These are phyloP conservation scores for Trypanosoma melophagium DNA, from an alignment of 208 protist genomes.

Conservation along the genomic window DNA sequence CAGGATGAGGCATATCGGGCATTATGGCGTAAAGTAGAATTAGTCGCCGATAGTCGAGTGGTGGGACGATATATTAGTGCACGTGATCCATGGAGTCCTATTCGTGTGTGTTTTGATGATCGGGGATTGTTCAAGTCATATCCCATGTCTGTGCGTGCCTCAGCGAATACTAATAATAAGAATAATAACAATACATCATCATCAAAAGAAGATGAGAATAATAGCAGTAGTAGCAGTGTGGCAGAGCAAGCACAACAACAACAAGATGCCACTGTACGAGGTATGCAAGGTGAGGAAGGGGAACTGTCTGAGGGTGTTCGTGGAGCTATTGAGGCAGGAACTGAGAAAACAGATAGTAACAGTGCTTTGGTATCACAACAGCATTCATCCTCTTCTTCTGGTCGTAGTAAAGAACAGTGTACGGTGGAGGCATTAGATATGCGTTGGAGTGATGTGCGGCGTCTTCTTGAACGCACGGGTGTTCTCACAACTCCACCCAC, in stretches of 20 bases:
- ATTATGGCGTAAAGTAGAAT: conserved; percentile 56
- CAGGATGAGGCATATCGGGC: conserved; percentile 55
- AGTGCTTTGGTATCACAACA: conserved; percentile 12
- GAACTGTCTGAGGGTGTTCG: conserved; percentile 7
- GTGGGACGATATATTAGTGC: conserved; percentile 78
- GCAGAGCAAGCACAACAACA: not conserved
- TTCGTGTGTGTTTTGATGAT: conserved; percentile 66
- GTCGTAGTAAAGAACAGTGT: no score
- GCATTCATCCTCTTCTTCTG: no score
- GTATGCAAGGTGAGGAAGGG: not conserved
- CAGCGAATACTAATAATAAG: conserved; percentile 5
- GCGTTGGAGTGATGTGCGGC: conserved; percentile 63
- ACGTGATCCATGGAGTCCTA: conserved; percentile 64
- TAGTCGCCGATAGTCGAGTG: conserved; percentile 61
- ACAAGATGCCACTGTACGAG: not conserved
- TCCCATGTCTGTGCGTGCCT: conserved; percentile 33
- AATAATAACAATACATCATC: not conserved
- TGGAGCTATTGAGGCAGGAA: not conserved
- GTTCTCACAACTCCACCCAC: conserved; percentile 24
- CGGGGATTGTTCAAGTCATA: conserved; percentile 50
- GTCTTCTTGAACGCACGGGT: conserved; percentile 49
- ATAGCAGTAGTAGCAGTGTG: not conserved
- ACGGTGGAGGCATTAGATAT: conserved; percentile 61
- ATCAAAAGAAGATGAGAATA: not conserved
- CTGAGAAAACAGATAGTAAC: conserved; percentile 17